A percentile compares a stretch with the other conserved stretches of the same genome.
These are phyloP conservation scores for Nymphaea colorata DNA, from an alignment of 164 flowering plant species.

Conservation along the genomic window DNA sequence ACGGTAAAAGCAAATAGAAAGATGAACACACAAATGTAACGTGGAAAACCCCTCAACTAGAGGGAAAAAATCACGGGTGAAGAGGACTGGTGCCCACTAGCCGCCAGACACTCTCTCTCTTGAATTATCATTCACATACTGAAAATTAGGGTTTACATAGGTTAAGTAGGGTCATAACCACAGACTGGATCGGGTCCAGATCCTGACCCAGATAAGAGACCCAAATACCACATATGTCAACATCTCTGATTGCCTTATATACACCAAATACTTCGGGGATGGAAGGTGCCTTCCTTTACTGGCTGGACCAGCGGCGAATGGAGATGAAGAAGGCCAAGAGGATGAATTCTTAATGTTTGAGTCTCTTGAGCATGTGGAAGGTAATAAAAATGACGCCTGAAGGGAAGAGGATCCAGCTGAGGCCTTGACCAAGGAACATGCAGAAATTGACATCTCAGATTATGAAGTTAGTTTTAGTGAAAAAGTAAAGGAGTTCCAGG, in stretches of 20 bases:
- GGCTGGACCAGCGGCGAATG: slow-evolving; percentile 43
- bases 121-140: no score
- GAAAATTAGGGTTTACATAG: no score
- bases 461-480: slow-evolving; percentile 10
- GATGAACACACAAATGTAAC: no score
- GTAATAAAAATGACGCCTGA: not conserved
- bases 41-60: no score
- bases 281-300: slow-evolving; percentile 38
- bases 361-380: slow-evolving; percentile 3
- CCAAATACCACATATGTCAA: no score
- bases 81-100: no score
- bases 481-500: slow-evolving; percentile 8
- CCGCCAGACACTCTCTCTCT: no score
- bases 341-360: slow-evolving; percentile 74
- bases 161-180: no score
- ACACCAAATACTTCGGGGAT: slow-evolving; percentile 6
- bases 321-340: slow-evolving; percentile 43
- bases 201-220: no score
- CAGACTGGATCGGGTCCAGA: no score
- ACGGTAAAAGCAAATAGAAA: no score
- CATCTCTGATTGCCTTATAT: slow-evolving; percentile 7
- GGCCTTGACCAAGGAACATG: slow-evolving; percentile 11
- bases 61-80: no score
- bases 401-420: slow-evolving; percentile 23
- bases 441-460: slow-evolving; percentile 24